These are phyloP conservation scores for Trametes elegans DNA, from an alignment of 768 basidiomycete genomes.

Conservation along the genomic window DNA sequence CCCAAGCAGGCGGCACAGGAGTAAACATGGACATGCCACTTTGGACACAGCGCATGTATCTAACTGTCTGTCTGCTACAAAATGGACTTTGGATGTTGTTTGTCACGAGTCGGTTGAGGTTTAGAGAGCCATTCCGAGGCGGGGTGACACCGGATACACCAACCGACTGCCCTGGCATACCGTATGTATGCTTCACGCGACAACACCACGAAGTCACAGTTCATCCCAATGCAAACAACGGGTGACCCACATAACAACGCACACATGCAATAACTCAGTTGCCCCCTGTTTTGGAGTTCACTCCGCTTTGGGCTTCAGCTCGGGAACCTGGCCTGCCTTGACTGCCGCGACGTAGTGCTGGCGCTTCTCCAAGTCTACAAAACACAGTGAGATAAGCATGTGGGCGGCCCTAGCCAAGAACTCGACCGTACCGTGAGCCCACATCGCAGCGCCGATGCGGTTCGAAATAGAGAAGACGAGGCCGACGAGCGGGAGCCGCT, in stretches of 20 bases:
- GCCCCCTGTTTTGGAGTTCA: too few relatives aligned
- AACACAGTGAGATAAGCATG: background rate
- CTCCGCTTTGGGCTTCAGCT: background rate
- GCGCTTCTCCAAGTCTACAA: conserved; percentile 59
- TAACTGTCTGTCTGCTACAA: background rate
- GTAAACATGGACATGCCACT: background rate
- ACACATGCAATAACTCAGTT: too few relatives aligned
- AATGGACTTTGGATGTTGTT: background rate
- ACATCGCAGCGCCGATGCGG: conserved; percentile 92
- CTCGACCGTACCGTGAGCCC: conserved; percentile 65
- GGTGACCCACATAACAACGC: too few relatives aligned
- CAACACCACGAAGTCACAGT: too few relatives aligned
- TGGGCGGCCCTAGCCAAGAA: background rate
- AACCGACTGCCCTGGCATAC: too few relatives aligned
- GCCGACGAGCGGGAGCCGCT: conserved; percentile 79
- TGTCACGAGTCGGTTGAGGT: background rate
- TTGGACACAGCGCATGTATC: conserved; percentile 13
- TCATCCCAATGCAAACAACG: too few relatives aligned
- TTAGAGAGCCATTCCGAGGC: too few relatives aligned
- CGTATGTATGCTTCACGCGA: too few relatives aligned
- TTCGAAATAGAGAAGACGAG: conserved; percentile 84
- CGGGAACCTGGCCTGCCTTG: conserved; percentile 15
- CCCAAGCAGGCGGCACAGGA: conserved; percentile 20
- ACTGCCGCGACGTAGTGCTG: conserved; percentile 45
- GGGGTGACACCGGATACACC: too few relatives aligned